A percentile compares a stretch with the other conserved stretches of the same genome.
Conservation (phyloP, 768 basidiomycete species). For the Inosperma sp. region DNA sequence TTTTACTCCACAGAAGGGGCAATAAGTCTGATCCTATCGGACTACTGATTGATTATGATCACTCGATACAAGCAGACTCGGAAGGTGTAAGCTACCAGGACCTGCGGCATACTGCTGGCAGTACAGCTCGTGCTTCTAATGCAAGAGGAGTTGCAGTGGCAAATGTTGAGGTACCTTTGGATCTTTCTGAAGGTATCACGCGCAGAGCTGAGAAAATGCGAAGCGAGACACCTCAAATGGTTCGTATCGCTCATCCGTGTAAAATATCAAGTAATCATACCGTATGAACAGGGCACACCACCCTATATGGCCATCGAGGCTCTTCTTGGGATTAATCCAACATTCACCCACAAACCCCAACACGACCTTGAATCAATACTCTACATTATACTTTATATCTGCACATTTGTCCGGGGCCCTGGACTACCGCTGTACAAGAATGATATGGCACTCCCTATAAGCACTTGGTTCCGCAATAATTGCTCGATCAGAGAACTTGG, state of each 20-base stretch:
- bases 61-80: constrained; percentile 1
- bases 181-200: background rate
- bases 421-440: background rate
- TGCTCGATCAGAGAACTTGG: constrained; percentile 1
- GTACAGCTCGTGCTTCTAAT: background rate
- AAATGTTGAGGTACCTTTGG: background rate
- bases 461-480: background rate
- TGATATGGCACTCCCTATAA: background rate
- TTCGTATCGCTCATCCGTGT: background rate
- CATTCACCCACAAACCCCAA: background rate
- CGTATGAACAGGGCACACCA: background rate
- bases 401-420: background rate
- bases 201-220: background rate
- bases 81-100: background rate
- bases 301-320: background rate
- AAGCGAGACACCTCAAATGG: background rate
- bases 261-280: background rate
- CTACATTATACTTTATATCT: background rate
- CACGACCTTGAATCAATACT: constrained; percentile 3
- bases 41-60: too few species aligned
- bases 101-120: background rate
- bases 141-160: background rate
- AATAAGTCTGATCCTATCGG: too few species aligned
- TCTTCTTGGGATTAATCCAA: constrained; percentile 2
- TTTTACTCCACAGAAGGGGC: too few species aligned